Evolutionary conservation across 148 eudicot genomes (phyloP).

Genomic region (Rhododendron ovatum): DNA sequence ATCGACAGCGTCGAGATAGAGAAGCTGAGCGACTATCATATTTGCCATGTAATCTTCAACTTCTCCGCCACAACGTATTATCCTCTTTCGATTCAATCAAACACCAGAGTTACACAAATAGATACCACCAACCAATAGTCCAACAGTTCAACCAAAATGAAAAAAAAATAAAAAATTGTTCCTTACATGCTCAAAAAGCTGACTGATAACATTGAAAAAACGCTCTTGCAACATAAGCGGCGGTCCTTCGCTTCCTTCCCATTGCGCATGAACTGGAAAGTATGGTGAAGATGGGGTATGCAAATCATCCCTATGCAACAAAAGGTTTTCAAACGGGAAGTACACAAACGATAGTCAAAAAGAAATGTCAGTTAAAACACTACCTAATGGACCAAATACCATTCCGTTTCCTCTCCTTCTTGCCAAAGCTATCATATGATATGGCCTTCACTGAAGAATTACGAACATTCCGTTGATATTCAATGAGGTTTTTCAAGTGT

Average conservation of each 20-base stretch:
- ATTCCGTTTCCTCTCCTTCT: conserved; percentile 19
- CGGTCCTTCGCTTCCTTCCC: conserved; percentile 50
- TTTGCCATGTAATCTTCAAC: conserved; percentile 97
- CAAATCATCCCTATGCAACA: conserved; percentile 61
- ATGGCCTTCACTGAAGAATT: conserved; percentile 40
- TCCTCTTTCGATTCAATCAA: conserved; percentile 40
- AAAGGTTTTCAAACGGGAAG: conserved; percentile 3
- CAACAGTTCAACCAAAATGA: background rate
- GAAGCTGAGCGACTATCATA: conserved; percentile 84
- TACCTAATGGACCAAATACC: conserved; percentile 85
- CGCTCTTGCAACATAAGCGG: conserved; percentile 81
- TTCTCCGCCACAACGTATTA: conserved; percentile 92
- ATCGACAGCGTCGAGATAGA: conserved; percentile 93
- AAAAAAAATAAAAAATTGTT: background rate
- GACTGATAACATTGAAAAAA: conserved; percentile 67
- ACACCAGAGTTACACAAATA: background rate
- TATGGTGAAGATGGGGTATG: conserved; percentile 67
- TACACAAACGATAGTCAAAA: background rate
- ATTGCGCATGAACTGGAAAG: conserved; percentile 54
- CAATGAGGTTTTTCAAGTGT: conserved; percentile 10
- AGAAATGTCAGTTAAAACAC: conserved; percentile 1
- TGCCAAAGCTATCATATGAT: conserved; percentile 31
- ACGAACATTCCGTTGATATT: conserved; percentile 15
- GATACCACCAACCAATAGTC: background rate
- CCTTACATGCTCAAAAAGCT: conserved; percentile 82